Base-by-base conservation (phyloP, 2,329 filamentous ascomycete genomes). In the Fusarium scirpi region DNA sequence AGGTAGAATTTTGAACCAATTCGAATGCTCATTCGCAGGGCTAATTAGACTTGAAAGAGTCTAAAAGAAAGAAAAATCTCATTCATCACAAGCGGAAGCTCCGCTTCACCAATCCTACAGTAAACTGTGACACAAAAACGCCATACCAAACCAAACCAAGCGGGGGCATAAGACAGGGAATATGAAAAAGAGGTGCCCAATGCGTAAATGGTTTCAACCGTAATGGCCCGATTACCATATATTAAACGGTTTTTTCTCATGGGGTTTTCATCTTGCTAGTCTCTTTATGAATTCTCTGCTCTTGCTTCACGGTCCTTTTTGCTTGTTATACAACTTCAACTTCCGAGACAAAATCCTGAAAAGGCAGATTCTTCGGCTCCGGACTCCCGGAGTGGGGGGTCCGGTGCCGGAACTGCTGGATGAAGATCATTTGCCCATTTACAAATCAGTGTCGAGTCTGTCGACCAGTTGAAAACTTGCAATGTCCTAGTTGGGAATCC, bases 21-120 rank as follows among this genome's bases (percentile, higher is more conserved):
- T 27, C 24, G 34, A n/a, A 29, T 16, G 12, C 24, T 18, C 32
- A 53, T 53, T 53, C 41, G 49, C 11, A 44, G 10, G 16, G 13
- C 32, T 29, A 41, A 24, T 41, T 20, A 48, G 20, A 52, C 22
- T 24, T 24, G 49, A 45, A 48, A 34, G 22, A 40, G 40, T 53
- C 49, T 12, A 52, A 32, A 27, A 52, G 48, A 43, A 25, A 27
- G 18, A 54, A 66, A 62, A 66, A 27, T 47, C 27, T 49, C 45
- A 46, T 64, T 49, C 41, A 46, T 64, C 49, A 69, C 51, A 44
- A 24, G 56, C 34, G 62, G 52, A 59, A 59, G 62, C 60, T 65
- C 58, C 60, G 60, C 67, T 67, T 63, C 51, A 65, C 62, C 55
- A 74, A 65, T 73, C 71, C 71, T 72, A 66, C 64, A 60, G 58